Conservation (phyloP, 495 filamentous ascomycete genomes). For the Annulohypoxylon nitens region DNA sequence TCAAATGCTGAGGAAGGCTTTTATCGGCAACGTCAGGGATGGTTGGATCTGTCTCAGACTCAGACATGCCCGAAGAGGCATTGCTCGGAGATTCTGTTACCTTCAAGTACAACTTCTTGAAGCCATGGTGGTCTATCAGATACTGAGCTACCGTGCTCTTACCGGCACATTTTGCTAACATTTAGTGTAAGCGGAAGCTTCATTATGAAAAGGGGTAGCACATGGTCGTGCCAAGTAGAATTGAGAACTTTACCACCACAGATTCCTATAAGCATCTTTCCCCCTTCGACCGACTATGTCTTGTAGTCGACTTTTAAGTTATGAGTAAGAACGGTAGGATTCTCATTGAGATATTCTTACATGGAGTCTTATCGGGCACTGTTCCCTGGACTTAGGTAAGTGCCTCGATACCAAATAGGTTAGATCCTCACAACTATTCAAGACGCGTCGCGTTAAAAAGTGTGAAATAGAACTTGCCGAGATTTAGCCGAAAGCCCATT, state of each 20-base stretch:
- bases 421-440: too few relatives aligned
- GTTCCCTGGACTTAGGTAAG: not conserved
- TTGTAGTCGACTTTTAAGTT: not conserved
- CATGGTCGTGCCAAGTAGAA: not conserved
- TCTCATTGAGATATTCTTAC: not conserved
- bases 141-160: constrained; percentile 88
- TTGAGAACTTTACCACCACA: constrained; percentile 78
- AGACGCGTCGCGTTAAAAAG: not conserved
- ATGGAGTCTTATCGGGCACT: not conserved
- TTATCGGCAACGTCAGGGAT: constrained; percentile 28
- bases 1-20: constrained; percentile 46
- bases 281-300: not conserved
- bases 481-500: constrained; percentile 20
- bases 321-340: not conserved
- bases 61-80: not conserved
- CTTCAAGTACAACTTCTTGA: constrained; percentile 68
- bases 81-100: constrained; percentile 6
- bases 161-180: constrained; percentile 86
- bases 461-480: constrained; percentile 21
- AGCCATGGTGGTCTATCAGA: constrained; percentile 80
- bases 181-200: constrained; percentile 39
- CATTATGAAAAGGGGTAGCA: constrained; percentile 32
- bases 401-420: not conserved
- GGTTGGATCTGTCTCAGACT: constrained; percentile 51
- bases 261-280: constrained; percentile 88